Base-by-base conservation (phyloP, 2,329 filamentous ascomycete species). In the Chaetomium sp. region DNA sequence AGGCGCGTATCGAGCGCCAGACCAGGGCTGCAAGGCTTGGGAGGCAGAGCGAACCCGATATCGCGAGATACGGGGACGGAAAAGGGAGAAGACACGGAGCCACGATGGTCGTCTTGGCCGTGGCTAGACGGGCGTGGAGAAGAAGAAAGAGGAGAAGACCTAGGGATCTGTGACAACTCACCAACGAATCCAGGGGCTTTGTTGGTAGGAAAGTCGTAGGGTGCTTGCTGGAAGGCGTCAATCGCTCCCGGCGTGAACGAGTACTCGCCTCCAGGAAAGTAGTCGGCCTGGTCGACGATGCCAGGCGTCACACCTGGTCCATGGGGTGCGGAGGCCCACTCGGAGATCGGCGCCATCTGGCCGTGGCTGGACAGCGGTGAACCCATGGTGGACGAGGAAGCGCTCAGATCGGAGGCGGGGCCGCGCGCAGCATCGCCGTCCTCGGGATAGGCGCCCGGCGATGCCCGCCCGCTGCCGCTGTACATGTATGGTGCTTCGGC, bases 361-460 rank as follows among this genome's bases (percentile, higher is more conserved):
- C 79, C 78, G 64, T 80, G 78, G 60, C 80, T 78, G 1, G 84
- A 85, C 64, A 83, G 81, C 33, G 85, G 85, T 27, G 85, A 88
- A 55, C 84, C 84, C 59, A 85, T 79, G 53, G 81, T 82, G 7
- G 85, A 88, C 1, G 85, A 87, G 6, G 84, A 76, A 4, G 81
- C 82, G 56, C 81, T 89, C 59, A 79, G 76, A 66, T 77, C 82
- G 51, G 78, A 86, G 35, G 77, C 80, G 12, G 78, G 75, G 32
- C 79, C 65, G 56, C 72, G 71, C 66, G 8, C 45, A 2, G 78
- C 68, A 19, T 81, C 78, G 58, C 69, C 66, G 52, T 82, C 79
- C 43, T 82, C 80, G 19, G 70, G 64, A 62, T 77, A 80, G 60
- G 75, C 70, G 56, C 71, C 69, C 10, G 64, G 65, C 7, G 79